Conservation (phyloP, 2,329 filamentous ascomycete genomes). For the Rhexocercosporidium sp. region DNA sequence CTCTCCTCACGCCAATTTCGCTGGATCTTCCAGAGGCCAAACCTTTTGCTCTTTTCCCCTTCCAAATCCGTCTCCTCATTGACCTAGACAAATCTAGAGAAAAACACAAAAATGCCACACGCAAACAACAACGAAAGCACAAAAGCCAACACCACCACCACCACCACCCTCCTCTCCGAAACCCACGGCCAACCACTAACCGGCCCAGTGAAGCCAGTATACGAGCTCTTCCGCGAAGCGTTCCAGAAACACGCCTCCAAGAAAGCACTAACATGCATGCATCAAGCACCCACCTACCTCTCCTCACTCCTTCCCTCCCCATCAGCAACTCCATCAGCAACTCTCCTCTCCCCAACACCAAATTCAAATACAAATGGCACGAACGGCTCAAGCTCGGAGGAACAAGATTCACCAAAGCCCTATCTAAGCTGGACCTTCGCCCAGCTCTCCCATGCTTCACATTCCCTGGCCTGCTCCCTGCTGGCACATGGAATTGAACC, state of each 20-base stretch:
- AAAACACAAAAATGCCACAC: neutral
- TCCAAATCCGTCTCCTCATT: too few relatives aligned
- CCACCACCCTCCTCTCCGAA: neutral
- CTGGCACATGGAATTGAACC: slow-evolving; percentile 9
- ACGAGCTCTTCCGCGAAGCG: neutral
- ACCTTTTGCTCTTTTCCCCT: too few relatives aligned
- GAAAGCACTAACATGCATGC: slow-evolving; percentile 20
- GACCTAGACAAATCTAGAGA: too few relatives aligned
- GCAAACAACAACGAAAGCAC: neutral
- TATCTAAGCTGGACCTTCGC: slow-evolving; percentile 23
- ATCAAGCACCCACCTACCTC: slow-evolving; percentile 19
- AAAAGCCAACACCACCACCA: too few relatives aligned
- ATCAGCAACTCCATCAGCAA: neutral
- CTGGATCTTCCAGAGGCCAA: too few relatives aligned
- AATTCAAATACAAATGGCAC: neutral
- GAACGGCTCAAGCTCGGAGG: neutral
- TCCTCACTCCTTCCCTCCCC: slow-evolving; percentile 5
- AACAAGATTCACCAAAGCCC: neutral
- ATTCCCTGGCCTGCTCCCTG: slow-evolving; percentile 15
- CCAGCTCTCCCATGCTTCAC: slow-evolving; percentile 12
- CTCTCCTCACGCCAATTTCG: too few relatives aligned
- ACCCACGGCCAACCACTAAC: neutral
- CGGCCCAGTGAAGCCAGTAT: neutral
- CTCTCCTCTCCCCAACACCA: neutral
- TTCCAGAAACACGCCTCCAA: neutral